Percentiles rank a stretch among this genome's conserved stretches.
Evolutionary conservation across 345 rosid genomes (phyloP).

Genomic region (Dovyalis caffra): DNA sequence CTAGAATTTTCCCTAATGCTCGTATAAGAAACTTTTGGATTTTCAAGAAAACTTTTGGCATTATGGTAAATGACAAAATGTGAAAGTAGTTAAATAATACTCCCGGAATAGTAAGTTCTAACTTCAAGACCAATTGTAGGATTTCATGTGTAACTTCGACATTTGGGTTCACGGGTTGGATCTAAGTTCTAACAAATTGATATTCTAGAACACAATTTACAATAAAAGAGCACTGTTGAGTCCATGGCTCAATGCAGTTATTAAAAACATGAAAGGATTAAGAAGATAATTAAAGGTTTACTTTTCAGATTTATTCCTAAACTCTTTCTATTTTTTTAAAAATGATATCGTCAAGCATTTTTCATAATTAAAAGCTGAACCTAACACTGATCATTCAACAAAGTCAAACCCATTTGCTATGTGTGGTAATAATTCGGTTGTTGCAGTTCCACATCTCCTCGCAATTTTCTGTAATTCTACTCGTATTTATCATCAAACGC

Average conservation of each 20-base stretch:
- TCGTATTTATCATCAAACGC: neutral
- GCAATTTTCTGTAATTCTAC: neutral
- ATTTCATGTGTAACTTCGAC: constrained; percentile 9
- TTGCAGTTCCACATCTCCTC: neutral
- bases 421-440: neutral
- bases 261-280: neutral
- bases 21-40: constrained; percentile 3
- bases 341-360: no score
- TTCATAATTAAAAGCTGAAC: neutral
- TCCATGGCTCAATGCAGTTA: neutral
- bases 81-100: neutral
- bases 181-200: neutral
- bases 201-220: constrained; percentile 32
- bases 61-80: neutral
- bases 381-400: neutral
- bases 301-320: no score
- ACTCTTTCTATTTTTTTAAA: no score
- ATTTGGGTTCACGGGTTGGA: constrained; percentile 39
- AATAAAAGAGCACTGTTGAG: constrained; percentile 26
- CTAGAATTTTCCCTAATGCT: no score
- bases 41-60: neutral
- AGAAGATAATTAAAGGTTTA: neutral
- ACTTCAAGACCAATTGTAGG: neutral
- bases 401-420: neutral
- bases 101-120: neutral